Conservation (phyloP, 768 basidiomycete species). For the Boletus reticuloceps region DNA sequence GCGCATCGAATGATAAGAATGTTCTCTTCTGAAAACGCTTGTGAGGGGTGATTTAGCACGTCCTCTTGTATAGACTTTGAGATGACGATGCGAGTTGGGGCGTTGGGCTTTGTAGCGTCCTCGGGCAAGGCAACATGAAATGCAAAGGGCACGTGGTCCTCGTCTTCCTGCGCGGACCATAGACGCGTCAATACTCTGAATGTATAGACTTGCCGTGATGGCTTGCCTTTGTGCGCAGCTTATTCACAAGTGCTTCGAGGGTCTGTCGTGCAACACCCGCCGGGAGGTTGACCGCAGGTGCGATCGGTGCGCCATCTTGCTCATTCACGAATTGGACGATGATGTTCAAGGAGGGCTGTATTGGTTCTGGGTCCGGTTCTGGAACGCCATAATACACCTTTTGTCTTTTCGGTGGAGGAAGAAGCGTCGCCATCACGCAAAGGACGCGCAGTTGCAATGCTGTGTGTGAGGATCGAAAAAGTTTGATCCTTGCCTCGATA, state of each 20-base stretch:
- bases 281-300: slow-evolving; percentile 86
- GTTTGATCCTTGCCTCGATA: neutral
- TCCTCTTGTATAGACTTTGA: slow-evolving; percentile 82
- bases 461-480: neutral
- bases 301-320: slow-evolving; percentile 76
- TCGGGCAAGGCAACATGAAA: slow-evolving; percentile 82
- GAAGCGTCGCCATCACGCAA: slow-evolving; percentile 67
- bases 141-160: slow-evolving; percentile 89
- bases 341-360: slow-evolving; percentile 57
- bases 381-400: slow-evolving; percentile 78
- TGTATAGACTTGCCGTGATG: slow-evolving; percentile 11
- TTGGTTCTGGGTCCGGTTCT: slow-evolving; percentile 54
- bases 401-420: slow-evolving; percentile 87
- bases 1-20: slow-evolving; percentile 86
- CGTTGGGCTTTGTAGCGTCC: slow-evolving; percentile 42
- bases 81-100: slow-evolving; percentile 78
- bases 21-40: slow-evolving; percentile 80
- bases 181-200: slow-evolving; percentile 1
- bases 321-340: slow-evolving; percentile 93
- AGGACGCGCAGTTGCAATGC: too few species aligned
- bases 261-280: slow-evolving; percentile 83
- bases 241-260: slow-evolving; percentile 87
- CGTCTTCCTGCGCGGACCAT: slow-evolving; percentile 38
- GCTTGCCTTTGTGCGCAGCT: slow-evolving; percentile 69
- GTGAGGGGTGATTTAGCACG: slow-evolving; percentile 69